A percentile compares a stretch with the other conserved stretches of the same genome.
Conservation (phyloP, 2,329 filamentous ascomycete genomes). For the Daldinia eschscholtzii region DNA sequence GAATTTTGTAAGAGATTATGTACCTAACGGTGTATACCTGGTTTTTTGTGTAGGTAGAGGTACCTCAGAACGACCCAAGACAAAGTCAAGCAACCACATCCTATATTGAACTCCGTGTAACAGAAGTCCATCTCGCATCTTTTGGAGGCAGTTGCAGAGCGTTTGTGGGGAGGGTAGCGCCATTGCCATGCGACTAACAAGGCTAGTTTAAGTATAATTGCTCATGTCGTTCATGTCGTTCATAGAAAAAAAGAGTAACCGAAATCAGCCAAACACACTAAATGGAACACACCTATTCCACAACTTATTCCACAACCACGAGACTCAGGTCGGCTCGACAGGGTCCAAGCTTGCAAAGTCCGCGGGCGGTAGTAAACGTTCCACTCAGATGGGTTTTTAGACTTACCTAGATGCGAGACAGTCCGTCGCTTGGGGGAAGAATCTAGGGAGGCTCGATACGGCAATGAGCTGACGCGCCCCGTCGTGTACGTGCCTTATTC, state of each 20-base stretch:
- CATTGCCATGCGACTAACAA: constrained; percentile 32
- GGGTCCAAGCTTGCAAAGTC: constrained; percentile 36
- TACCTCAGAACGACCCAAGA: background rate
- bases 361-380: constrained; percentile 36
- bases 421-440: constrained; percentile 21
- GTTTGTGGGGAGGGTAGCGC: constrained; percentile 34
- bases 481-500: constrained; percentile 25
- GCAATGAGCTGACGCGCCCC: constrained; percentile 9
- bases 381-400: constrained; percentile 37
- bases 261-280: background rate
- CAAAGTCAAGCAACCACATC: background rate
- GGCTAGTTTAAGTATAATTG: constrained; percentile 14
- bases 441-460: constrained; percentile 3
- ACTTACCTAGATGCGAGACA: constrained; percentile 27
- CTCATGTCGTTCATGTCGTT: background rate
- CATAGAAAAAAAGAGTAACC: background rate
- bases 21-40: background rate
- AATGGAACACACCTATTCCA: background rate
- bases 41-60: background rate
- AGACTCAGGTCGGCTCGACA: constrained; percentile 22
- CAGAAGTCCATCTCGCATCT: constrained; percentile 20
- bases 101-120: background rate
- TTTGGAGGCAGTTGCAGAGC: constrained; percentile 24
- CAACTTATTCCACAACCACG: constrained; percentile 21
- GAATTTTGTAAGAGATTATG: background rate